Evolutionary conservation across 441 rosid species (phyloP).

Genomic region (Populus hybrid): DNA sequence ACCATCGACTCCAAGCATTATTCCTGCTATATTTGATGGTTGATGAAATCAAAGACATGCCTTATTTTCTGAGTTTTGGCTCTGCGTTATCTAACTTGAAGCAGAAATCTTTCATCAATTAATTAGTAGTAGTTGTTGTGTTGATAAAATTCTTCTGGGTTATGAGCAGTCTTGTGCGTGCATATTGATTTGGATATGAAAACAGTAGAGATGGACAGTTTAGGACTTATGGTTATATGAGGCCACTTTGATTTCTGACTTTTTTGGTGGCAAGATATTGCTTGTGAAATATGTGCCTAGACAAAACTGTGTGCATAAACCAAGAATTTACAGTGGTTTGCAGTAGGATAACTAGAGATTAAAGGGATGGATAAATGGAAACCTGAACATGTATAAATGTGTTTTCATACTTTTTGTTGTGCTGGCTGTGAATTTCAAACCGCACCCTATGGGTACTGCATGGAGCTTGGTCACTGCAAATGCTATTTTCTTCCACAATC

Average conservation of each 20-base stretch:
- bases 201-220: neutral
- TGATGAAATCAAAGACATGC: neutral
- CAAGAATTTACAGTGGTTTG: neutral
- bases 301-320: too few species aligned
- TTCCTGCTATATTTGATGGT: neutral
- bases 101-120: neutral
- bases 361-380: neutral
- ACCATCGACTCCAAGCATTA: neutral
- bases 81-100: neutral
- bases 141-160: neutral
- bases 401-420: neutral
- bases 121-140: neutral
- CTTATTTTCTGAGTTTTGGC: neutral
- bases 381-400: neutral
- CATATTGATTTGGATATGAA: neutral
- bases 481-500: slow-evolving; percentile 3
- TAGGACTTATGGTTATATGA: neutral
- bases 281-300: too few species aligned
- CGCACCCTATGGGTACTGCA: neutral
- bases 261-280: too few species aligned
- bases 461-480: neutral
- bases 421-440: neutral
- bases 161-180: neutral
- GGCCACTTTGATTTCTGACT: too few species aligned
- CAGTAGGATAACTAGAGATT: neutral